A percentile compares a stretch with the other conserved stretches of the same genome.
Evolutionary conservation across 2,329 filamentous ascomycete genomes (phyloP).

Genomic region (Diaporthe vaccinii): DNA sequence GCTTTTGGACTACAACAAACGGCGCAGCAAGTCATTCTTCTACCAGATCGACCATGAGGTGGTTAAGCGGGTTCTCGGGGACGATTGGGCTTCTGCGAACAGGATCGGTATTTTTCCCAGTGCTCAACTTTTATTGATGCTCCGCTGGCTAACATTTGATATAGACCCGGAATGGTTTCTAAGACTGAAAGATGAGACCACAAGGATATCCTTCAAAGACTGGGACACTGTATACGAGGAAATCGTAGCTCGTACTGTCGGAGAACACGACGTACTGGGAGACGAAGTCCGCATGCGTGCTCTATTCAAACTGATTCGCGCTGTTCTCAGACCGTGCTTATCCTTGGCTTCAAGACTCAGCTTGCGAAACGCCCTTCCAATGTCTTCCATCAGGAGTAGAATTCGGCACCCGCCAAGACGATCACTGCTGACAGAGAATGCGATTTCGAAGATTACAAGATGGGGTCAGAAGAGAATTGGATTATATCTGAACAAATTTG

Average conservation of each 20-base stretch:
- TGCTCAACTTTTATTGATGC: not conserved
- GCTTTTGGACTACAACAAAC: not conserved
- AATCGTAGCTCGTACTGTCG: not conserved
- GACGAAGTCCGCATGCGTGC: fast-evolving
- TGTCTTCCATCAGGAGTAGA: not conserved
- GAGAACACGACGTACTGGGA: not conserved
- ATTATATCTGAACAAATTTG: no score
- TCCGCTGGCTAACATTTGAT: not conserved
- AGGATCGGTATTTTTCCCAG: not conserved
- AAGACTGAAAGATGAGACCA: not conserved
- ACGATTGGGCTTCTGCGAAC: not conserved
- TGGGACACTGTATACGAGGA: not conserved
- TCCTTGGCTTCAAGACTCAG: not conserved
- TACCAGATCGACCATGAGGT: not conserved
- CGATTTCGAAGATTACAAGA: not conserved
- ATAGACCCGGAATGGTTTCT: slow-evolving; percentile 9
- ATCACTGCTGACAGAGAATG: not conserved
- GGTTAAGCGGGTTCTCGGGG: not conserved
- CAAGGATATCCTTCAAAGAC: not conserved
- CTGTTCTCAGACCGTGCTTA: no score
- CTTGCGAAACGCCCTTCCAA: not conserved
- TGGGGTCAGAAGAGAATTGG: not conserved
- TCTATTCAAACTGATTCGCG: not conserved
- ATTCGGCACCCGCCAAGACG: not conserved
- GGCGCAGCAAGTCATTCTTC: not conserved